These are phyloP conservation scores for Ceratobasidium sp. DNA, from an alignment of 1,284 basidiomycete species.

Conservation along the genomic window DNA sequence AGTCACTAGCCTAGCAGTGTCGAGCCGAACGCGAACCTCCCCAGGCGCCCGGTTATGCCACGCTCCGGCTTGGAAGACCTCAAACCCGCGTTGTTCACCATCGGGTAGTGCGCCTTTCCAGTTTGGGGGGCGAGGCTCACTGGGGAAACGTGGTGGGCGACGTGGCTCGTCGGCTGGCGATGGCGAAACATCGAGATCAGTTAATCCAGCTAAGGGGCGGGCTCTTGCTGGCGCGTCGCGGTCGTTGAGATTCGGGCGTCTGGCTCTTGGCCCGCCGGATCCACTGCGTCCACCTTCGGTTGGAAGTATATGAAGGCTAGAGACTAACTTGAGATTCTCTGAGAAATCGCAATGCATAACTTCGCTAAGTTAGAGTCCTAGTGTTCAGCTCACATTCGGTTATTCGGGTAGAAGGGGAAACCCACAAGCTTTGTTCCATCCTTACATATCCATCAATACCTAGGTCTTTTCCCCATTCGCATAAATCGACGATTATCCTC, in stretches of 20 bases:
- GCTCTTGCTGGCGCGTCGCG: not conserved
- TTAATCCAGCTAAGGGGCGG: too few relatives aligned
- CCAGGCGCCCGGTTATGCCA: constrained; percentile 56
- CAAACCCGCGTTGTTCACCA: constrained; percentile 46
- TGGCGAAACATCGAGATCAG: not conserved
- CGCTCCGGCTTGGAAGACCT: constrained; percentile 55
- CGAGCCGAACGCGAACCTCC: constrained; percentile 58
- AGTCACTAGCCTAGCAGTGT: constrained; percentile 58
- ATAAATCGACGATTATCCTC: constrained; percentile 54
- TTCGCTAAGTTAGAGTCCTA: constrained; percentile 56
- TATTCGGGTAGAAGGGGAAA: not conserved
- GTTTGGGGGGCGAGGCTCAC: constrained; percentile 36
- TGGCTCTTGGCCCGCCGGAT: not conserved
- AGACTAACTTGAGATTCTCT: constrained; percentile 57
- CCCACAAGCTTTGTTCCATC: constrained; percentile 65
- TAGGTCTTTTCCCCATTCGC: constrained; percentile 55
- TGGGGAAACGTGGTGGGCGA: constrained; percentile 3
- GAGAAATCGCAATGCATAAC: constrained; percentile 65
- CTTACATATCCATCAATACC: constrained; percentile 58
- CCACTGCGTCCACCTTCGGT: constrained; percentile 1
- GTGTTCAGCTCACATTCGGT: not conserved
- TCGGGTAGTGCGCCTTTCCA: constrained; percentile 45
- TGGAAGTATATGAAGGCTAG: constrained; percentile 50
- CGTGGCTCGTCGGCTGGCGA: not conserved
- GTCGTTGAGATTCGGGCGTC: not conserved